phyloP scores from a whole-genome alignment of 345 rosid species.

The Pugionium cornutum region DNA sequence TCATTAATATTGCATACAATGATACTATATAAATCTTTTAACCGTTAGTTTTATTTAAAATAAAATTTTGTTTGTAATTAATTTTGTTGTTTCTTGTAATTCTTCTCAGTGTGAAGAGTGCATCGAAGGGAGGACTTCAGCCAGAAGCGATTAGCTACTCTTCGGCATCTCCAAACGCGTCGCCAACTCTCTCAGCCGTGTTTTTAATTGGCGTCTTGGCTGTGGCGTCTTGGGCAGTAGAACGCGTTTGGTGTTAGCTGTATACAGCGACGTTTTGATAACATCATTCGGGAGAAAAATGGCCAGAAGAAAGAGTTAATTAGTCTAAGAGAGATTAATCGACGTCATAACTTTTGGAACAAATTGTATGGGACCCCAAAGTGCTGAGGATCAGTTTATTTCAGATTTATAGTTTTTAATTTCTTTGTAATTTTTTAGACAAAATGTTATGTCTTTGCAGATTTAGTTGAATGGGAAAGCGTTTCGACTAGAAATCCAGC shows the following conservation, averaged over 20 bases:
- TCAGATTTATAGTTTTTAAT: conserved; percentile 8
- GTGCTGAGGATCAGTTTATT: background rate
- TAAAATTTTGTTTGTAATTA: too few relatives aligned
- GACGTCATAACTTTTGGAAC: background rate
- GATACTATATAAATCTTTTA: background rate
- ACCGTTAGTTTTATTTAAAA: too few relatives aligned
- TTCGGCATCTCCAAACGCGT: conserved; percentile 23
- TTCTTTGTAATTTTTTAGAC: conserved; percentile 18
- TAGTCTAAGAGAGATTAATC: conserved; percentile 6
- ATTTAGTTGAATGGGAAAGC: background rate
- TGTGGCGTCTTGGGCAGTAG: conserved; percentile 21
- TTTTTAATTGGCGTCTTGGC: conserved; percentile 20
- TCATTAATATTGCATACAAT: conserved; percentile 14
- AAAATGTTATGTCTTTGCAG: conserved; percentile 20
- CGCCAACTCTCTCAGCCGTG: conserved; percentile 12
- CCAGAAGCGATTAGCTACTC: conserved; percentile 41
- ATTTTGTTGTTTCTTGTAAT: background rate
- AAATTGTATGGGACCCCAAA: background rate
- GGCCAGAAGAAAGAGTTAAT: background rate
- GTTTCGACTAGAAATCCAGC: background rate
- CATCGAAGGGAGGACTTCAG: conserved; percentile 25
- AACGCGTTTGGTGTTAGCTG: conserved; percentile 27
- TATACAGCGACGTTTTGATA: background rate
- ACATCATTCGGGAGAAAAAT: conserved; percentile 13
- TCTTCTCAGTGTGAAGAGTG: conserved; percentile 37